Evolutionary conservation across 2,329 filamentous ascomycete species (phyloP).

Genomic region (Akanthomyces dipterigenus): DNA sequence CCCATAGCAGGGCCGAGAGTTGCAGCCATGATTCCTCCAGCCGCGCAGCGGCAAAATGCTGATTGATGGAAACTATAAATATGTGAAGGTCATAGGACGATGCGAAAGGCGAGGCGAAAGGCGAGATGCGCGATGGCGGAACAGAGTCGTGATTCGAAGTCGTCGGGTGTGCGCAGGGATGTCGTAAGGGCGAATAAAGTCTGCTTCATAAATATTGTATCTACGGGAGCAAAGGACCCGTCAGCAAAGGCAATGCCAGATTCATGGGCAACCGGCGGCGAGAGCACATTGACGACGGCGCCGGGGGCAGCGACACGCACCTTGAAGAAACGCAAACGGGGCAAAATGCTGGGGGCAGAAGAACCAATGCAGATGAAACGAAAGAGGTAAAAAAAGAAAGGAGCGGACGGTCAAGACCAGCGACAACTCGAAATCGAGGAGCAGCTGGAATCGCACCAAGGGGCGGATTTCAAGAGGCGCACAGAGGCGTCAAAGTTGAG

Average conservation of each 20-base stretch:
- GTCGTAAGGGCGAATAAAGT: constrained; percentile 12
- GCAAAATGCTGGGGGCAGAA: constrained; percentile 16
- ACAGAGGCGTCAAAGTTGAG: constrained; percentile 14
- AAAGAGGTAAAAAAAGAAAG: constrained; percentile 29
- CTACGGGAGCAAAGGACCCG: not conserved
- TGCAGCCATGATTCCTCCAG: constrained; percentile 37
- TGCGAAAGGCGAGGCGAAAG: constrained; percentile 14
- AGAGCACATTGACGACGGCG: not conserved
- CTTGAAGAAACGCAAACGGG: constrained; percentile 18
- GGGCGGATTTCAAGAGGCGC: constrained; percentile 14
- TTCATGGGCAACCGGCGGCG: not conserved
- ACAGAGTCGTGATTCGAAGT: constrained; percentile 11
- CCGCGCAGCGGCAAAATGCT: constrained; percentile 44
- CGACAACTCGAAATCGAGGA: constrained; percentile 41
- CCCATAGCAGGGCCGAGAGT: constrained; percentile 31
- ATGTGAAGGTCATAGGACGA: constrained; percentile 33
- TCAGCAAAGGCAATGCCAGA: constrained; percentile 6
- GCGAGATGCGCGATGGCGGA: constrained; percentile 9
- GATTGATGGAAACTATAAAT: constrained; percentile 23
- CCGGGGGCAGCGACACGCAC: constrained; percentile 8
- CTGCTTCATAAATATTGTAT: constrained; percentile 16
- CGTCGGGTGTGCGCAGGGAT: not conserved
- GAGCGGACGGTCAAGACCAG: constrained; percentile 58
- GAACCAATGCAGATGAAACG: constrained; percentile 20
- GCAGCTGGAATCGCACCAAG: constrained; percentile 53